Evolutionary conservation across 148 eudicot species (phyloP).

Genomic region (Cornus kousa): DNA sequence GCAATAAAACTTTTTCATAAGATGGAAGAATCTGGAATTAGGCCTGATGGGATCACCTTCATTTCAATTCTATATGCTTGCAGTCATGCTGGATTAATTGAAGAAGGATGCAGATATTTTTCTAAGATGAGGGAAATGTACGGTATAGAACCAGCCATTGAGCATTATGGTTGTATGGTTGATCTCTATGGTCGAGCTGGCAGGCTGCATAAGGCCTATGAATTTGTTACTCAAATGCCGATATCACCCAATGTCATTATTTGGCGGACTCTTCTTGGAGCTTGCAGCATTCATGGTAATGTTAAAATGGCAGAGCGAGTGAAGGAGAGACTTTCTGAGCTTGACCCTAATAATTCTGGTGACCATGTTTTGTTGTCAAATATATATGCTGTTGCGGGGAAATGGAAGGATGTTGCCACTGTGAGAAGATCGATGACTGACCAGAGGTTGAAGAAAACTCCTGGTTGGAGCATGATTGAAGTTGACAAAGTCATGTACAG

Average conservation of each 20-base stretch:
- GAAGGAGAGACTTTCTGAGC: conserved; percentile 39
- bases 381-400: conserved; percentile 52
- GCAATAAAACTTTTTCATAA: conserved; percentile 39
- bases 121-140: conserved; percentile 43
- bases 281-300: conserved; percentile 56
- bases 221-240: conserved; percentile 45
- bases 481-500: conserved; percentile 50
- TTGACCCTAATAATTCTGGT: conserved; percentile 50
- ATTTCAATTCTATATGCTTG: conserved; percentile 65
- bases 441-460: conserved; percentile 38
- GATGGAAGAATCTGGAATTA: conserved; percentile 44
- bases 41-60: conserved; percentile 55
- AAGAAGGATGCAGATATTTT: conserved; percentile 42
- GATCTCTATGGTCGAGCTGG: conserved; percentile 70
- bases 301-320: conserved; percentile 47
- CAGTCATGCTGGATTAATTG: conserved; percentile 66
- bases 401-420: conserved; percentile 50
- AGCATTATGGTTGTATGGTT: conserved; percentile 76
- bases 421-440: conserved; percentile 50
- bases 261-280: conserved; percentile 70
- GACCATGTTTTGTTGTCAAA: conserved; percentile 61
- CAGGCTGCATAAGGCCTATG: conserved; percentile 42
- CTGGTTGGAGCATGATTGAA: conserved; percentile 79
- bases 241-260: conserved; percentile 37
- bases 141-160: conserved; percentile 47